Base-by-base conservation (phyloP, 108 stramenopile species). In the Nitzschia putrida region DNA sequence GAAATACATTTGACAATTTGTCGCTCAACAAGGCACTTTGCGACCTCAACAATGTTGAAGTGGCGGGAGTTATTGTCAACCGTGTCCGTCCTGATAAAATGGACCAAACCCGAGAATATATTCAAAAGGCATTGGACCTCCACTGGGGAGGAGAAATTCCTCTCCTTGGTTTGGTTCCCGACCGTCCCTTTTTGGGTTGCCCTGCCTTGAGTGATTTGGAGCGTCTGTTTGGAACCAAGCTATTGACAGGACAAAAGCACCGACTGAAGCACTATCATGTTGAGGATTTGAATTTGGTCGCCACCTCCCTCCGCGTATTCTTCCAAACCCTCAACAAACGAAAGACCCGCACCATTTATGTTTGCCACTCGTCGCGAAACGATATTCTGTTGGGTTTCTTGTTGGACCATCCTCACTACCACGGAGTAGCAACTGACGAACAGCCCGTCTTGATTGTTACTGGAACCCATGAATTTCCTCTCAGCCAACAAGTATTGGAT, bases 21-120 rank as follows among this genome's bases (percentile, higher is more conserved):
- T 79, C 86, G 55, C 70, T 97, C 57, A 97, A 97, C 74, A 78
- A 87, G 18, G 77, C 79, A 39, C 61, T 94, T 54, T 96, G 93
- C 72, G 68, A 86, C 60, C 73, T 84, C 70, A 67, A 91, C 53
- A 84, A 85, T 43, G 97, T 96, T 8, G 63, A 73, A 0, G 79
- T 97, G 49, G 81, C 85, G 0, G 97, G 95, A 21, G 94, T 97
- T 11, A 69, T 97, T 39, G 79, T 97, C 68, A 97, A 97, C 79
- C 95, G 95, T 71, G 96, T 95, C 42, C 70, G 80, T 59, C 91
- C 83, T 8, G 91, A 91, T 38, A 92, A 95, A 69, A 79, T 84
- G 34, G 91, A 91, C 0, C 89, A 88, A 76, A 90, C 90, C 22
- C 64, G 79, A 23, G 50, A 80, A 20, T 91, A 89, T 68, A 63